Base-by-base conservation (phyloP, 768 basidiomycete species). In the Lactarius akahatsu region DNA sequence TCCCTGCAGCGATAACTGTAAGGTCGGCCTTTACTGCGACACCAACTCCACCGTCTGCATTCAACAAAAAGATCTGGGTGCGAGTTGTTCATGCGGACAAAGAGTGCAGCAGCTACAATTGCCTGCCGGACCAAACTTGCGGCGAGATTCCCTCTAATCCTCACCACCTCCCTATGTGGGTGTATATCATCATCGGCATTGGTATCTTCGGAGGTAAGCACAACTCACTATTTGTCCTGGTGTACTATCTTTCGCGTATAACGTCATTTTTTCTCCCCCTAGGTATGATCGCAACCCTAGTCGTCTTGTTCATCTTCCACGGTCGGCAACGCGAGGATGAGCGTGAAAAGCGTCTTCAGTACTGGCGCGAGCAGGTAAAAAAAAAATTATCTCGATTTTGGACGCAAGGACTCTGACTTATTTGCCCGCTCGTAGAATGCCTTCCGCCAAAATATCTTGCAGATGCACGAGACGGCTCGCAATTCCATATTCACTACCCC, bases 361-460 rank as follows among this genome's bases (percentile, higher is more conserved):
- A 95, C 77, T 94, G 93, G 89, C 87, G 88, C 70, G 93, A 95
- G 79, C 92, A 93, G 82, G 89, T 86, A 28, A 69, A 59, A 7
- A 69, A 59, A 7, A 23, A 50, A 23, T 13, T 66, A n/a, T 50
- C 18, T n/a, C 15, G 4, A 57, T 26, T 28, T 40, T 32, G 52
- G 1, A 18, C 59, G 13, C 32, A 5, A 26, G 18, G 30, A 30
- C 47, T 32, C 63, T 28, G 26, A 34, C 41, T 57, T 57, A 36
- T 28, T 50, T 47, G 2, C 63, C 38, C 65, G 20, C 23, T 52
- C 62, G 20, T 71, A 91, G 87, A 89, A 88, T 70, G 85, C 88
- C 10, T 89, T 91, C 82, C 89, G 90, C 70, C 87, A 90, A 77
- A 90, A 90, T 73, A 83, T 93, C 60, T 73, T 88, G 73, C 86